phyloP scores from a whole-genome alignment of 768 basidiomycete species.

The Candolleomyces efflorescens region DNA sequence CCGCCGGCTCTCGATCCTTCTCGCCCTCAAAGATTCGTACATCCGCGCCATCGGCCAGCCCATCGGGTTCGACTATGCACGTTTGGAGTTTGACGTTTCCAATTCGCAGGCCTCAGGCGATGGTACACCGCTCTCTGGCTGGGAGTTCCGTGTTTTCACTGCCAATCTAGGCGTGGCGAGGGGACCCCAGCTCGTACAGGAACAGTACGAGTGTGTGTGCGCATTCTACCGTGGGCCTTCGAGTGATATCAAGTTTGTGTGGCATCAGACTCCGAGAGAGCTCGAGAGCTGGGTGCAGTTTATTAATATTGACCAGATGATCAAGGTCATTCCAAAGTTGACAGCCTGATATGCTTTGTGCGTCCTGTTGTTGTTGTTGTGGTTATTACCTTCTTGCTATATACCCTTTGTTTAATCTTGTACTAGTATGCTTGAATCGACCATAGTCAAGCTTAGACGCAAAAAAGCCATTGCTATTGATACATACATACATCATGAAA shows the following conservation, averaged over 20 bases:
- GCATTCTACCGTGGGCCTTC: slow-evolving; percentile 67
- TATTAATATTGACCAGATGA: slow-evolving; percentile 76
- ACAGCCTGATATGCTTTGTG: slow-evolving; percentile 37
- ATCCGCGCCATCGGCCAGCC: slow-evolving; percentile 83
- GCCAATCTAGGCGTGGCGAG: slow-evolving; percentile 68
- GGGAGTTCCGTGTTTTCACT: slow-evolving; percentile 84
- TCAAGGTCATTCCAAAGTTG: slow-evolving; percentile 74
- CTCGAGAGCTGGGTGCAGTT: slow-evolving; percentile 82
- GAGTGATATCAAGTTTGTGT: slow-evolving; percentile 63
- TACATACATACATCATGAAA: too few species aligned
- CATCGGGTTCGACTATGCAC: slow-evolving; percentile 64
- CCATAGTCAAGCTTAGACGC: too few species aligned
- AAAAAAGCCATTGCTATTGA: too few species aligned
- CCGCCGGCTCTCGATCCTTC: slow-evolving; percentile 70
- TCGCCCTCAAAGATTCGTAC: slow-evolving; percentile 78
- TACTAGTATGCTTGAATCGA: too few species aligned
- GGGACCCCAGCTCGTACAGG: slow-evolving; percentile 49
- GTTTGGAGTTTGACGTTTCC: background rate
- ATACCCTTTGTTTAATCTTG: too few species aligned
- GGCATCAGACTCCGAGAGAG: slow-evolving; percentile 62
- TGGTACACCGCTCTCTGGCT: slow-evolving; percentile 64
- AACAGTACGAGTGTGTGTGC: slow-evolving; percentile 72
- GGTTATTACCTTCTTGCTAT: too few species aligned
- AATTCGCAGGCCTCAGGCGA: slow-evolving; percentile 61
- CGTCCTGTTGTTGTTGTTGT: too few species aligned